A percentile compares a stretch with the other conserved stretches of the same genome.
phyloP scores from a whole-genome alignment of 2,329 filamentous ascomycete species.

The Curvularia sp. region DNA sequence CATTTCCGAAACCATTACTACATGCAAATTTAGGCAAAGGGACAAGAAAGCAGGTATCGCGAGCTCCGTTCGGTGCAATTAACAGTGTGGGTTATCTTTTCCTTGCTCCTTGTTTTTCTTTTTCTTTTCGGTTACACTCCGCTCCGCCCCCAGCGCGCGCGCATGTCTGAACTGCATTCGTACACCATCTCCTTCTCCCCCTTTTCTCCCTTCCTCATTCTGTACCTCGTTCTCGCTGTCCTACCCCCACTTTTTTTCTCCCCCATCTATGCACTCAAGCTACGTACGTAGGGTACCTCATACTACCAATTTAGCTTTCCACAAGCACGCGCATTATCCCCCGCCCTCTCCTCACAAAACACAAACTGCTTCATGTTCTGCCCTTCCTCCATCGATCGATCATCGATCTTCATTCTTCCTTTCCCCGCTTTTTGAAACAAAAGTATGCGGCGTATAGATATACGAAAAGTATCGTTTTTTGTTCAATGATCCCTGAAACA shows the following conservation, averaged over 20 bases:
- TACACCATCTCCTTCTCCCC: not conserved
- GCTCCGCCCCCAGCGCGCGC: not conserved
- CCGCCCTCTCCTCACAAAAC: not conserved
- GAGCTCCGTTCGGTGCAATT: not conserved
- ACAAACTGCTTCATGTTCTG: not conserved
- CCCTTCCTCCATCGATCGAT: not conserved
- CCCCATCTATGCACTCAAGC: too few species aligned
- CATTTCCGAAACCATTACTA: not conserved
- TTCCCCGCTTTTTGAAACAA: not conserved
- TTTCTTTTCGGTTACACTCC: not conserved
- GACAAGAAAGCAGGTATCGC: not conserved
- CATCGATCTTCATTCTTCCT: not conserved
- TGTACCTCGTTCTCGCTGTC: not conserved
- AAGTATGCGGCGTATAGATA: not conserved
- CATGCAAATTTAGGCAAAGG: not conserved
- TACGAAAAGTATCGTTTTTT: not conserved
- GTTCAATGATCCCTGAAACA: not conserved
- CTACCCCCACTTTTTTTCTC: not conserved
- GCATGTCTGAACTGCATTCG: too few species aligned
- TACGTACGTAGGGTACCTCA: too few species aligned
- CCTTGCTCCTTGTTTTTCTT: not conserved
- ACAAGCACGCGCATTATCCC: too few species aligned
- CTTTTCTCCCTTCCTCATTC: not conserved
- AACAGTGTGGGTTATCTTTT: not conserved
- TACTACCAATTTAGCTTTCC: too few species aligned